These are phyloP conservation scores for Lotmaria passim DNA, from an alignment of 208 protist species.

Conservation along the genomic window DNA sequence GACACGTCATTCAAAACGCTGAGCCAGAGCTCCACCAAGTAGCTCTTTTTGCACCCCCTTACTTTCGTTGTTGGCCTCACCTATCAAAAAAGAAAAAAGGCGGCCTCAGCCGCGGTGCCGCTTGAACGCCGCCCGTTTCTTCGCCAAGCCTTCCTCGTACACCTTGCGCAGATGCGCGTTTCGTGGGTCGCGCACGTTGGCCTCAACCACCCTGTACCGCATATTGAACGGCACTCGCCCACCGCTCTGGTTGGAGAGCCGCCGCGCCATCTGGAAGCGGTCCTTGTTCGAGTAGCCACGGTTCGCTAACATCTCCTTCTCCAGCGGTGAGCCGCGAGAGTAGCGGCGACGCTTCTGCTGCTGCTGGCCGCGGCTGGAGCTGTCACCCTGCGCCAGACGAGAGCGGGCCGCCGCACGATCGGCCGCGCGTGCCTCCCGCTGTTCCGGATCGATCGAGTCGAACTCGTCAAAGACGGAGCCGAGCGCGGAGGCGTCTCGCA, in stretches of 20 bases:
- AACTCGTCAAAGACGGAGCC: conserved; percentile 77
- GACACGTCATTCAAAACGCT: background rate
- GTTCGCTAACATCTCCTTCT: conserved; percentile 63
- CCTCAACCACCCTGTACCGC: conserved; percentile 84
- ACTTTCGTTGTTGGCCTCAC: background rate
- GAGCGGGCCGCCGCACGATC: conserved; percentile 29
- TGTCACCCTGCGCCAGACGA: conserved; percentile 11
- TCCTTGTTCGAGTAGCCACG: conserved; percentile 72
- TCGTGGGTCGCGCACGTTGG: conserved; percentile 72
- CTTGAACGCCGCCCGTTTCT: conserved; percentile 69
- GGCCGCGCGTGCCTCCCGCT: conserved; percentile 17
- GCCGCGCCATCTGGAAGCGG: conserved; percentile 60
- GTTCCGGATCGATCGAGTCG: conserved; percentile 65
- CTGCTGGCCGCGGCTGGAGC: background rate
- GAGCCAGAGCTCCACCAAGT: too few relatives aligned
- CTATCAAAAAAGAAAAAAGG: background rate
- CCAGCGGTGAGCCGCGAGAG: conserved; percentile 47
- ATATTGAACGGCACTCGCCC: conserved; percentile 89
- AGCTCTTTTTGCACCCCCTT: background rate
- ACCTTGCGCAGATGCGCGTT: conserved; percentile 55
- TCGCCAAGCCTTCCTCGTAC: conserved; percentile 56
- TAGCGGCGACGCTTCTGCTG: conserved; percentile 4
- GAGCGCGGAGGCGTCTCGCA: conserved; percentile 63
- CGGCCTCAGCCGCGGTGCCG: conserved; percentile 20
- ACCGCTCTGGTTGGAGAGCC: conserved; percentile 70